A percentile compares a stretch with the other conserved stretches of the same genome.
Conservation (phyloP, 768 basidiomycete species). For the Punctularia strigosozonata region DNA sequence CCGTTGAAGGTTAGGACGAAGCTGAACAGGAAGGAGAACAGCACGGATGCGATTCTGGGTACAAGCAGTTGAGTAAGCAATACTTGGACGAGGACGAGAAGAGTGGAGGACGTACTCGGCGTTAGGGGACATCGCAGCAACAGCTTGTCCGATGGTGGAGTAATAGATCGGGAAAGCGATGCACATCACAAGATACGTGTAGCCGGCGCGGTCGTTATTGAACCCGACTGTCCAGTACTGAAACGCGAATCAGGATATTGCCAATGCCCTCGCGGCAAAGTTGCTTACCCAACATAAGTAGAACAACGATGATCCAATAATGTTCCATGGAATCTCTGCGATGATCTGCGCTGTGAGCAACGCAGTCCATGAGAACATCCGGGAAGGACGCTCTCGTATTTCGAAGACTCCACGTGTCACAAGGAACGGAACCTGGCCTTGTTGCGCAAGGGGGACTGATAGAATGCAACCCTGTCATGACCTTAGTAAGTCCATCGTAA, state of each 20-base stretch:
- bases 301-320: slow-evolving; percentile 25
- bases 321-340: slow-evolving; percentile 33
- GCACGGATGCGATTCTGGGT: slow-evolving; percentile 27
- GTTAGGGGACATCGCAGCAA: slow-evolving; percentile 30
- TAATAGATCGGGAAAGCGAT: slow-evolving; percentile 32
- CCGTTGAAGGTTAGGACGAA: slow-evolving; percentile 35
- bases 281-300: slow-evolving; percentile 39
- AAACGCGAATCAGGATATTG: too few species aligned
- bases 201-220: slow-evolving; percentile 24
- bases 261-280: too few species aligned
- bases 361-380: slow-evolving; percentile 30
- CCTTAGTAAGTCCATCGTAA: too few species aligned
- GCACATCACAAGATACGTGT: slow-evolving; percentile 24
- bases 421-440: slow-evolving; percentile 31
- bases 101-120: too few species aligned
- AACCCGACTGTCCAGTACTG: slow-evolving; percentile 36
- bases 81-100: too few species aligned
- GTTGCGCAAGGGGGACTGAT: slow-evolving; percentile 24
- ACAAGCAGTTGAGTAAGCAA: too few species aligned
- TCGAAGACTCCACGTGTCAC: slow-evolving; percentile 25
- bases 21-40: slow-evolving; percentile 26
- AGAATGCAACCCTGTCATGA: too few species aligned
- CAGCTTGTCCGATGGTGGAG: slow-evolving; percentile 28
- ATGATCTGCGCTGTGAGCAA: slow-evolving; percentile 22
- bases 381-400: slow-evolving; percentile 27